phyloP scores from a whole-genome alignment of 148 eudicot genomes.

The Nepenthes gracilis region DNA sequence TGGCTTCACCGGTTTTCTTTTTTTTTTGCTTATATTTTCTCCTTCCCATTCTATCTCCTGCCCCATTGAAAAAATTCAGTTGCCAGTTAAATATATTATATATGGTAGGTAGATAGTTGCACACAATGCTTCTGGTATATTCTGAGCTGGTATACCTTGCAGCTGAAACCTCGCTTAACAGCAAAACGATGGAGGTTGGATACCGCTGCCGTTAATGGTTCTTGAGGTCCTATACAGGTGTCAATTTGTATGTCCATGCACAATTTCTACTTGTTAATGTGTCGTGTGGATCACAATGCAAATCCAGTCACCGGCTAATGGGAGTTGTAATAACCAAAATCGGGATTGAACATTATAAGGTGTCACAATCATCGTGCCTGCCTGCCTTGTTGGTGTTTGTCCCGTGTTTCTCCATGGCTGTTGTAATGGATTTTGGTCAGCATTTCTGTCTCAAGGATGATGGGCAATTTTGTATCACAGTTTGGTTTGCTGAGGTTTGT shows the following conservation, averaged over 20 bases:
- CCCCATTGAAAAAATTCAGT: no score
- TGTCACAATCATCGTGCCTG: no score
- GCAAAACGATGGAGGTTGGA: conserved; percentile 35
- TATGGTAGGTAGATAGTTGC: background rate
- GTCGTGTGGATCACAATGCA: background rate
- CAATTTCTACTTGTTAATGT: background rate
- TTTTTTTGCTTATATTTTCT: background rate
- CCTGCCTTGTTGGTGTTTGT: no score
- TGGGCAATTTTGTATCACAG: no score
- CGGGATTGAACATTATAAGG: no score
- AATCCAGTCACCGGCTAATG: background rate
- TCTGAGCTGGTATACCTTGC: conserved; percentile 14
- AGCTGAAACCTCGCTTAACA: conserved; percentile 48
- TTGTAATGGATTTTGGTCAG: no score
- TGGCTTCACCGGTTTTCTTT: no score
- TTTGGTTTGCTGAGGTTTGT: no score
- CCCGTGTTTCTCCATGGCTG: no score
- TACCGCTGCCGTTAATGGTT: background rate
- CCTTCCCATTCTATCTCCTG: no score
- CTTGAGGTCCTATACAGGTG: background rate
- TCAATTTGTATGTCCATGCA: background rate
- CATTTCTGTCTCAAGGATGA: no score
- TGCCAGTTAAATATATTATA: background rate
- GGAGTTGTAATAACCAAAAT: no score
- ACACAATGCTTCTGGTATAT: background rate